Evolutionary conservation across 768 basidiomycete species (phyloP), one percentile per base, ranked within the genome.

Genomic region (Rhizopogon sp.): DNA sequence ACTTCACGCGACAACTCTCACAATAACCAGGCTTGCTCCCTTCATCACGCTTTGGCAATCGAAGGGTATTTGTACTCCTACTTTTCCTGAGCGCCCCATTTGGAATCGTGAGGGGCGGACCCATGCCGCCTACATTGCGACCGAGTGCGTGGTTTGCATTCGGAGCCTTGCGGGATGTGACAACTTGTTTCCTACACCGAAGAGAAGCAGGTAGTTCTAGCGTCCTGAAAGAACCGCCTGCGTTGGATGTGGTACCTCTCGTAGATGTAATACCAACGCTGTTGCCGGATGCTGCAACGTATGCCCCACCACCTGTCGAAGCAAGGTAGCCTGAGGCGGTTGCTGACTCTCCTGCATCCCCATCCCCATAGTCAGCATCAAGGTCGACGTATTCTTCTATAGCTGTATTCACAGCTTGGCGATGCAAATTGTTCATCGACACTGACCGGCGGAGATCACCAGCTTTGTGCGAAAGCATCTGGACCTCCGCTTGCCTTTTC

Each of bases 11-110:
- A 70, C 97, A 99, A 67, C 93, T 95, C 71, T 99, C 97, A 69
- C 97, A 99, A 70, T 98, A 98, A 5, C 97, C 97, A 5, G 95
- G 88, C 64, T 97, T 98, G 58, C 80, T 83, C 16, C 84, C 85
- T 72, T 96, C 93, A 55, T 93, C 90, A 39, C 90, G 83, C 64
- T 82, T 85, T 7, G 88, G 84, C 53, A 89, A 74, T 63, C 79
- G 78, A 45, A 92, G 70, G 1, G 87, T 89, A 65, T 89, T 89
- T 50, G 88, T 91, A 61, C 90, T 93, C 59, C 83, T 82, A 65
- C 88, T 88, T 72, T 89, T 93, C 64, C 82, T 79, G 49, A 93
- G 72, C 28, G 72, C 50, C 43, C 77, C 57, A 39, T 72, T 70
- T 7, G 87, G 84, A 54, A 88, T 71, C n/a, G 64, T 65, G 22